Evolutionary conservation across 2,329 filamentous ascomycete genomes (phyloP).

Genomic region (Passalora sequoiae): DNA sequence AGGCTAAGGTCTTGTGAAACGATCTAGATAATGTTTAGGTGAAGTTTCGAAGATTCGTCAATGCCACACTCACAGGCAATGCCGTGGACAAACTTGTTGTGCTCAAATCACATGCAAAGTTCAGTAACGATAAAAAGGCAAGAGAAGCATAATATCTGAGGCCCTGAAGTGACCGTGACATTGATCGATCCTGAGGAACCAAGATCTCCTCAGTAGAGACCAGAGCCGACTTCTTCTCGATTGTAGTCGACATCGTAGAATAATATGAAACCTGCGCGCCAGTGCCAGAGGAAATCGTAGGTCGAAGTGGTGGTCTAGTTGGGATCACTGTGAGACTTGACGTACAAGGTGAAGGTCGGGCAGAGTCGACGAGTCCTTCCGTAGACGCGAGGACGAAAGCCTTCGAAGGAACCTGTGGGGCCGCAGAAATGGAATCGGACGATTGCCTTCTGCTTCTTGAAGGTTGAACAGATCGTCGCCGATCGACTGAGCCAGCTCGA

Average conservation of each 20-base stretch:
- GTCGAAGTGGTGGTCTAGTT: conserved; percentile 14
- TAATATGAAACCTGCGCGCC: conserved; percentile 17
- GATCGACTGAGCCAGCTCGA: conserved; percentile 7
- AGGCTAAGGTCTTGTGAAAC: conserved; percentile 10
- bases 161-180: background rate
- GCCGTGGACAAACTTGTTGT: conserved; percentile 11
- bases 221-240: conserved; percentile 4
- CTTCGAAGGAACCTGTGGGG: conserved; percentile 9
- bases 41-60: conserved; percentile 1
- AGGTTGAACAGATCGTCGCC: conserved; percentile 11
- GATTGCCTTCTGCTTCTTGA: conserved; percentile 5
- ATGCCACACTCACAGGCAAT: conserved; percentile 10
- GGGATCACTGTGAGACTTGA: conserved; percentile 8
- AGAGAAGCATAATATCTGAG: conserved; percentile 10
- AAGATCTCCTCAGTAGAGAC: background rate
- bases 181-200: background rate
- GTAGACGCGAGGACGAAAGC: conserved; percentile 9
- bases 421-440: conserved; percentile 4
- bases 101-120: conserved; percentile 10
- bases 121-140: conserved; percentile 12
- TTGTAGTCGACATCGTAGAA: conserved; percentile 9
- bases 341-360: conserved; percentile 10
- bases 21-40: conserved; percentile 2
- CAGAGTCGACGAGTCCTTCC: conserved; percentile 23
- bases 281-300: conserved; percentile 18